Evolutionary conservation across 176 grass and related monocot species (phyloP).

Genomic region (Tillandsia fasciculata): DNA sequence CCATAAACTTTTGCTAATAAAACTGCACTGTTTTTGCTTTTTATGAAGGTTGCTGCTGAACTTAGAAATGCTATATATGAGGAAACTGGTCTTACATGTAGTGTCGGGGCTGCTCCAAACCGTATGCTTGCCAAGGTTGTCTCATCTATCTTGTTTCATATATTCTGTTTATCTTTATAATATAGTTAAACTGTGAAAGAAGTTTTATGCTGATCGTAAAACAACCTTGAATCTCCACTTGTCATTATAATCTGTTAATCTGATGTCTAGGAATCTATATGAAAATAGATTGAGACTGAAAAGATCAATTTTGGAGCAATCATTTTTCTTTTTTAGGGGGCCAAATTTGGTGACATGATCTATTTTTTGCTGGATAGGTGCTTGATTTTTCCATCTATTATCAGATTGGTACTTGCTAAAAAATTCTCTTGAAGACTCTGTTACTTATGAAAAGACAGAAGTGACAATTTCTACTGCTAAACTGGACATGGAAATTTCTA

Average conservation of each 20-base stretch:
- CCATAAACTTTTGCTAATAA: slow-evolving; percentile 13
- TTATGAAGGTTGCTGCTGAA: slow-evolving; percentile 64
- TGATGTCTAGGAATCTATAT: background rate
- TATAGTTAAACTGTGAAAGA: background rate
- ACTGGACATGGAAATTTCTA: background rate
- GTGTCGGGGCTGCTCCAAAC: slow-evolving; percentile 84
- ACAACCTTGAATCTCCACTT: background rate
- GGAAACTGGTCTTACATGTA: slow-evolving; percentile 92
- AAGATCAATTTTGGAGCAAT: background rate
- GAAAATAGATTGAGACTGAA: background rate
- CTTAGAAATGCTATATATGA: slow-evolving; percentile 64
- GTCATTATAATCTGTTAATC: background rate
- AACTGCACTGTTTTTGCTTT: slow-evolving; percentile 15
- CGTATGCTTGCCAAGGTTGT: slow-evolving; percentile 85
- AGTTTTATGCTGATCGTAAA: background rate
- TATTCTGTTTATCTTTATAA: background rate
- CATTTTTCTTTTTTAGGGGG: background rate
- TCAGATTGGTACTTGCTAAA: background rate
- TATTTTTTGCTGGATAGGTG: background rate
- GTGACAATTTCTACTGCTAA: background rate
- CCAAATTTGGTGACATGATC: background rate
- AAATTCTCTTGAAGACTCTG: background rate
- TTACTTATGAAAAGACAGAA: background rate
- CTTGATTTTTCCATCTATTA: background rate
- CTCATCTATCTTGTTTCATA: background rate